Evolutionary conservation across 352 stramenopile species (phyloP).

Genomic region (Phytopythium sindhum): DNA sequence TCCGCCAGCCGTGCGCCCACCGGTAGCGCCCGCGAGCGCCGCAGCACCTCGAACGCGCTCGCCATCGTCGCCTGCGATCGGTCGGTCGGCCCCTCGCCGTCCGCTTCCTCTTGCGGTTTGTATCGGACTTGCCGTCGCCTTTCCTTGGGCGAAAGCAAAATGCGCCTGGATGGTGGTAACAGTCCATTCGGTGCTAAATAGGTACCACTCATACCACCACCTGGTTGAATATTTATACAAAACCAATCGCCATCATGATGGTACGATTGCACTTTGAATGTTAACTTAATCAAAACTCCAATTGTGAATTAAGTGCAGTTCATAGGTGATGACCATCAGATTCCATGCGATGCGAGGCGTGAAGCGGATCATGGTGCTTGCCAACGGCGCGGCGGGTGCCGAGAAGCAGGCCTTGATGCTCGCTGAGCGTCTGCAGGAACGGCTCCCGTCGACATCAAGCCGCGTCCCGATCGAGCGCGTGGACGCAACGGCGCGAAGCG

Average conservation of each 20-base stretch:
- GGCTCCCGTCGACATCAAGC: not conserved
- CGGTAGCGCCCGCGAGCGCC: constrained; percentile 34
- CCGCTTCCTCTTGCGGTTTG: not conserved
- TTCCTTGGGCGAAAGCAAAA: no score
- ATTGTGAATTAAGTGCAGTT: no score
- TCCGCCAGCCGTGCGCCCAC: constrained; percentile 21
- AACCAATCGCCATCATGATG: no score
- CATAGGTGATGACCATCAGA: not conserved
- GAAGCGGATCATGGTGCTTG: constrained; percentile 54
- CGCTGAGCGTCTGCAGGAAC: constrained; percentile 26
- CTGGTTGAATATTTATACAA: not conserved
- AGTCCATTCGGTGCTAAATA: not conserved
- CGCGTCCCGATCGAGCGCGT: constrained; percentile 21
- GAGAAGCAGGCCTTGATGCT: constrained; percentile 77
- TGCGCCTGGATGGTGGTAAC: not conserved
- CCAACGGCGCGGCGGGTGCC: constrained; percentile 65
- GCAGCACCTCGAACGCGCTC: constrained; percentile 47
- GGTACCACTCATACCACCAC: not conserved
- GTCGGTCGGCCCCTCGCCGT: not conserved
- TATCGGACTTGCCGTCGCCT: not conserved
- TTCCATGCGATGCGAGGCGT: not conserved
- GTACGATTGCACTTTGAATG: no score
- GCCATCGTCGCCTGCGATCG: constrained; percentile 5
- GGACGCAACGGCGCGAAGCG: constrained; percentile 26
- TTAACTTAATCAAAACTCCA: not conserved